Percentiles rank a stretch among this genome's conserved stretches.
Evolutionary conservation across 345 rosid species (phyloP).

Genomic region (Eucalyptus tenuipes): DNA sequence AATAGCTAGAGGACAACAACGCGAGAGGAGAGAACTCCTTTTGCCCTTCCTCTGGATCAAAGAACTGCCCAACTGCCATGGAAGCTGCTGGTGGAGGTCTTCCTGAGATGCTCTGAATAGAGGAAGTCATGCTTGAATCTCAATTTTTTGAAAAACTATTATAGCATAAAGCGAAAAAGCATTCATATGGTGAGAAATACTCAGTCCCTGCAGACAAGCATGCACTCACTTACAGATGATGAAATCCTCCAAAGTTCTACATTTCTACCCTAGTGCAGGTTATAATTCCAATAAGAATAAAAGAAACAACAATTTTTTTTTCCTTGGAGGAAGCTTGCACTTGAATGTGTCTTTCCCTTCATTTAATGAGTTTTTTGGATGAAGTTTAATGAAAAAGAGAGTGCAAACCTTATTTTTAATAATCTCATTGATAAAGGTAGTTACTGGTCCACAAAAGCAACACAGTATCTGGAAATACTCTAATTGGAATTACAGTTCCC

Average conservation of each 20-base stretch:
- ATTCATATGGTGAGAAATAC: background rate
- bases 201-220: background rate
- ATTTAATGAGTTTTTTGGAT: background rate
- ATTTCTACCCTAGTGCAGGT: background rate
- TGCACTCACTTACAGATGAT: background rate
- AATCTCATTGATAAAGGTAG: background rate
- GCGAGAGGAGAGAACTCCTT: constrained; percentile 46
- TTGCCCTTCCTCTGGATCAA: constrained; percentile 71
- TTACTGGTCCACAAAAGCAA: background rate
- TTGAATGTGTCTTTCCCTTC: background rate
- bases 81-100: constrained; percentile 98
- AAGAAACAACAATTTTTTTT: background rate
- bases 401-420: background rate
- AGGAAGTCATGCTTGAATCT: constrained; percentile 3
- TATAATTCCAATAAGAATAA: background rate
- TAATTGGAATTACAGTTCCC: background rate
- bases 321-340: background rate
- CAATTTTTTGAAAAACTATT: background rate
- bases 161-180: background rate
- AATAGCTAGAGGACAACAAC: constrained; percentile 61
- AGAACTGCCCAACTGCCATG: constrained; percentile 98
- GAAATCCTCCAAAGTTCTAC: background rate
- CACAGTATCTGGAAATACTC: background rate
- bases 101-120: constrained; percentile 73
- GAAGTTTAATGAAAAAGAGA: background rate